Percentiles rank a stretch among this genome's conserved stretches.
These are phyloP conservation scores for Ogataea philodendri DNA, from an alignment of 805 yeast genomes.

Conservation along the genomic window DNA sequence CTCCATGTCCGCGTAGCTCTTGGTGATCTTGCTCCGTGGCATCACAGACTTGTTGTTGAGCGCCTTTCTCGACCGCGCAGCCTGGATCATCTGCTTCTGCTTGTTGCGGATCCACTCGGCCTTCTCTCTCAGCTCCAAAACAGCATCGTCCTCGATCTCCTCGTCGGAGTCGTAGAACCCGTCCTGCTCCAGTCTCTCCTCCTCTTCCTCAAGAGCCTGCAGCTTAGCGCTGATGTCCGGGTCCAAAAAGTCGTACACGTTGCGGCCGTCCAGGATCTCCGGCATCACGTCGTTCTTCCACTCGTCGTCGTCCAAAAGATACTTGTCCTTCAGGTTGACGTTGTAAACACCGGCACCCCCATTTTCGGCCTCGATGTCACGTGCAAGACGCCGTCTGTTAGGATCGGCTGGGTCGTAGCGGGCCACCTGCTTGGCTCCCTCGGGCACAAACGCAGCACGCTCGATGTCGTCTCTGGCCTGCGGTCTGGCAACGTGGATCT, in stretches of 20 bases:
- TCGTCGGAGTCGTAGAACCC: constrained; percentile 94
- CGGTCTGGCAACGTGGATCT: constrained; percentile 93
- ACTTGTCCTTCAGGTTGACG: constrained; percentile 88
- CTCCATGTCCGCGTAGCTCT: constrained; percentile 77
- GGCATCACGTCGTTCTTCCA: constrained; percentile 99
- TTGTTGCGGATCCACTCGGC: constrained; percentile 95
- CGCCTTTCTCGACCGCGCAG: constrained; percentile 82
- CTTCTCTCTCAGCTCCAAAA: constrained; percentile 71
- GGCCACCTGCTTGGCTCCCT: constrained; percentile 53
- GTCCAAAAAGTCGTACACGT: constrained; percentile 95
- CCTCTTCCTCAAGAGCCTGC: constrained; percentile 95
- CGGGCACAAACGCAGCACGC: constrained; percentile 83
- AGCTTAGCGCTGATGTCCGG: constrained; percentile 92
- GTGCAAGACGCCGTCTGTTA: constrained; percentile 73
- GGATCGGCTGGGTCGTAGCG: constrained; percentile 82
- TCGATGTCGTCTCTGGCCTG: constrained; percentile 81
- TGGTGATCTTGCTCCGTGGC: constrained; percentile 86
- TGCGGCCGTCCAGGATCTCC: constrained; percentile 91
- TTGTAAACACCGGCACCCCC: constrained; percentile 99
- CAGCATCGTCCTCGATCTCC: constrained; percentile 52
- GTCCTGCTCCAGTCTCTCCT: constrained; percentile 86
- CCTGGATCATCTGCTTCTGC: constrained; percentile 90
- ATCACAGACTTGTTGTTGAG: constrained; percentile 81
- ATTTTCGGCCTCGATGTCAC: constrained; percentile 88
- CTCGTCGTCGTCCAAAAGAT: constrained; percentile 88